Evolutionary conservation across 768 basidiomycete genomes (phyloP).

Genomic region (Amylocystis lapponica): DNA sequence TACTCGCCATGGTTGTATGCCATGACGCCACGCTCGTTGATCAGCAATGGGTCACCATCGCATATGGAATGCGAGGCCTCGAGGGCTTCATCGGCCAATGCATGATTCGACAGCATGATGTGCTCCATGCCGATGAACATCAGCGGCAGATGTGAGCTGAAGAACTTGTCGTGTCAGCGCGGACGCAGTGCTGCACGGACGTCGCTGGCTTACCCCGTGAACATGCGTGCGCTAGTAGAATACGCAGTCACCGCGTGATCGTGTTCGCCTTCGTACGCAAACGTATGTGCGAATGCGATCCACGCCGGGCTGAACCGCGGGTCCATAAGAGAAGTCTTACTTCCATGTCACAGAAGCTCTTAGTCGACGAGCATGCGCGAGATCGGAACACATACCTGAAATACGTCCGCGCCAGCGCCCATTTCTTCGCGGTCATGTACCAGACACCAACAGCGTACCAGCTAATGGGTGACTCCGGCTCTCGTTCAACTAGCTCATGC

Average conservation of each 20-base stretch:
- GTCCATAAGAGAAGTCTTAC: constrained; percentile 96
- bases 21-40: constrained; percentile 93
- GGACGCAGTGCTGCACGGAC: constrained; percentile 1
- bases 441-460: constrained; percentile 99
- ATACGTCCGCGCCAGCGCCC: constrained; percentile 88
- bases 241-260: constrained; percentile 98
- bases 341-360: constrained; percentile 26
- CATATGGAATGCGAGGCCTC: constrained; percentile 78
- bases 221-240: constrained; percentile 92
- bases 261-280: constrained; percentile 95
- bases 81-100: constrained; percentile 84
- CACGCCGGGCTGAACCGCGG: constrained; percentile 94
- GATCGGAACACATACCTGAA: constrained; percentile 74
- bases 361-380: not conserved
- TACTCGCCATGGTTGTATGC: constrained; percentile 83
- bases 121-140: constrained; percentile 99
- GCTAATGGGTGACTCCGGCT: constrained; percentile 87
- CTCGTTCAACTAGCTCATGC: constrained; percentile 91
- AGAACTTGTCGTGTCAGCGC: not conserved
- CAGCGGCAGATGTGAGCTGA: constrained; percentile 92
- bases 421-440: constrained; percentile 85
- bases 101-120: constrained; percentile 78
- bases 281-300: constrained; percentile 97
- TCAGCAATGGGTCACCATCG: constrained; percentile 79
- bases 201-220: constrained; percentile 67